A percentile compares a stretch with the other conserved stretches of the same genome.
Evolutionary conservation across 2,329 filamentous ascomycete genomes (phyloP).

Genomic region (Cyclaneusma minus): DNA sequence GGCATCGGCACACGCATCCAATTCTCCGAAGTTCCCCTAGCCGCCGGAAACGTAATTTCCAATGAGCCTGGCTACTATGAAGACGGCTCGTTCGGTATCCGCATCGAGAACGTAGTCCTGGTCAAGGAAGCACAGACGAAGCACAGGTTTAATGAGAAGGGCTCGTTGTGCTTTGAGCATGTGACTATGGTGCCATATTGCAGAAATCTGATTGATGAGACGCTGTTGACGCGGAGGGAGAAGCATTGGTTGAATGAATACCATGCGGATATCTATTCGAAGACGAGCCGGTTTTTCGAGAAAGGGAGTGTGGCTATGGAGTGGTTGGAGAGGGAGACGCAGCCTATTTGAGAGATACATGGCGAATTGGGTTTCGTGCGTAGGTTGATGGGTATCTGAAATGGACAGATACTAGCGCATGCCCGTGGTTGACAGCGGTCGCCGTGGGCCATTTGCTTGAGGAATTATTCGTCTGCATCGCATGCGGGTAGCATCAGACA

Average conservation of each 20-base stretch:
- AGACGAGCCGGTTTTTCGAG: slow-evolving; percentile 64
- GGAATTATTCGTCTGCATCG: no score
- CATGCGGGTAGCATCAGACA: no score
- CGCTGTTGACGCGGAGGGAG: slow-evolving; percentile 57
- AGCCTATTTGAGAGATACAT: slow-evolving; percentile 35
- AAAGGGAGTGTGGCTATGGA: slow-evolving; percentile 53
- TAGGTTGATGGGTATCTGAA: neutral
- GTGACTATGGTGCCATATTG: slow-evolving; percentile 96
- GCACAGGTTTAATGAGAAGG: slow-evolving; percentile 82
- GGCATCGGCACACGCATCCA: slow-evolving; percentile 87
- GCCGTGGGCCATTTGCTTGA: no score
- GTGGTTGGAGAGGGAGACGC: slow-evolving; percentile 84
- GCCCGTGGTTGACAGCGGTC: neutral
- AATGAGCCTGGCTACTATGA: slow-evolving; percentile 97
- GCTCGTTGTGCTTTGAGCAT: slow-evolving; percentile 89
- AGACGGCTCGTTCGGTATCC: slow-evolving; percentile 84
- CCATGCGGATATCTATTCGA: slow-evolving; percentile 64
- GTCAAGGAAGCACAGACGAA: slow-evolving; percentile 78
- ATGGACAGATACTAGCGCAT: neutral
- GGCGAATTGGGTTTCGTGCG: no score
- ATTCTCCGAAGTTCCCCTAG: slow-evolving; percentile 78
- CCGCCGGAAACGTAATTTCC: slow-evolving; percentile 87
- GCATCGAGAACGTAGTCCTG: slow-evolving; percentile 92
- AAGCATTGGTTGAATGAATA: slow-evolving; percentile 80
- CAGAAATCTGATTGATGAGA: slow-evolving; percentile 66